Evolutionary conservation across 1,139 yeast species (phyloP).

Genomic region (Tardiomyces depauwii): DNA sequence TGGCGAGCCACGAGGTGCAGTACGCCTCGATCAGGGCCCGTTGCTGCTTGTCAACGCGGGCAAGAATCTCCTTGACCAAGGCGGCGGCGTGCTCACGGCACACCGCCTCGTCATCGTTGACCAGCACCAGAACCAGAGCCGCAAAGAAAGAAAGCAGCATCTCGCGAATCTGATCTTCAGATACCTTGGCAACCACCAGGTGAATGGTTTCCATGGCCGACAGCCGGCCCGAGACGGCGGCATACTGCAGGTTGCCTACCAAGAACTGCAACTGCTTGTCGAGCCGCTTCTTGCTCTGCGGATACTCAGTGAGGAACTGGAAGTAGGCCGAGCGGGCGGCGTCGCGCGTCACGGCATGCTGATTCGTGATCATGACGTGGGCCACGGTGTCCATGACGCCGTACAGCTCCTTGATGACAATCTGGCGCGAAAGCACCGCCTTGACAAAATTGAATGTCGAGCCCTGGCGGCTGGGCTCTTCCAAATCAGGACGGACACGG

Average conservation of each 20-base stretch:
- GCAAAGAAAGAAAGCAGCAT: conserved; percentile 73
- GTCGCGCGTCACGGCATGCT: conserved; percentile 71
- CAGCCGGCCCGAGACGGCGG: conserved; percentile 77
- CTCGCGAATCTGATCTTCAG: conserved; percentile 44
- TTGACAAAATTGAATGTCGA: conserved; percentile 76
- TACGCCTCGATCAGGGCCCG: conserved; percentile 45
- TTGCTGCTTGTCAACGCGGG: conserved; percentile 36
- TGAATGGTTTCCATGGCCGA: conserved; percentile 85
- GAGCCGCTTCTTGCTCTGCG: conserved; percentile 79
- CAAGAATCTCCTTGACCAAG: conserved; percentile 46
- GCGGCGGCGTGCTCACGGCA: conserved; percentile 81
- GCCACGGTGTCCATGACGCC: conserved; percentile 79
- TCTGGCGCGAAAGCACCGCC: conserved; percentile 59
- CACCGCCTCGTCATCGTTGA: conserved; percentile 66
- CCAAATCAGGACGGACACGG: conserved; percentile 78
- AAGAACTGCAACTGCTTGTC: conserved; percentile 76
- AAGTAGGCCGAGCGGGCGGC: conserved; percentile 76
- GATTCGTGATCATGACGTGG: conserved; percentile 83
- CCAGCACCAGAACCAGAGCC: conserved; percentile 64
- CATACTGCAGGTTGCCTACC: conserved; percentile 75
- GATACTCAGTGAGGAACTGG: conserved; percentile 86
- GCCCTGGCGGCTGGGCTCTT: conserved; percentile 84
- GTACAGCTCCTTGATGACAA: conserved; percentile 79
- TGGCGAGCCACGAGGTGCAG: conserved; percentile 57
- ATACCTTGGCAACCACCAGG: conserved; percentile 55